Conservation (phyloP, 2,329 filamentous ascomycete species). For the Penicillium concentricum region DNA sequence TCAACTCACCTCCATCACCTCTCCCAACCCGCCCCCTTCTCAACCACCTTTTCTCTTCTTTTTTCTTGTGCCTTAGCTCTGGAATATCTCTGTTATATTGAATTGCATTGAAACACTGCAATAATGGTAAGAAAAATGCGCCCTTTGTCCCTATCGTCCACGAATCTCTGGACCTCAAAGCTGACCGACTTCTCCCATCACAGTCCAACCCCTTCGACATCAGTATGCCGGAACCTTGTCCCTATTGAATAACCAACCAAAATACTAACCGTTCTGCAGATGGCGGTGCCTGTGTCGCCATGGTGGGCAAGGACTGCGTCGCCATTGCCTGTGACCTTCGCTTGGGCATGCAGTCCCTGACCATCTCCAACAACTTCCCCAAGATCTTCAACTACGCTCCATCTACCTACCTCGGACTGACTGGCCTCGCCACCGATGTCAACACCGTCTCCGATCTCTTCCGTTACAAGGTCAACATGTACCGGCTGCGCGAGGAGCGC, state of each 20-base stretch:
- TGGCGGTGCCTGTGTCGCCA: constrained; percentile 94
- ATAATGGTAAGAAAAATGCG: constrained; percentile 24
- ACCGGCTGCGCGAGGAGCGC: constrained; percentile 96
- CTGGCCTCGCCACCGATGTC: constrained; percentile 94
- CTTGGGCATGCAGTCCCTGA: constrained; percentile 92
- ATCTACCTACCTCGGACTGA: constrained; percentile 91
- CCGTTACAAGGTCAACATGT: constrained; percentile 99
- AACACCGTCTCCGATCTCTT: constrained; percentile 93
- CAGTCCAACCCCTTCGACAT: constrained; percentile 93
- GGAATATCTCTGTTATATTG: constrained; percentile 5
- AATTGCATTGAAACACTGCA: constrained; percentile 18
- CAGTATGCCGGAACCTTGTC: constrained; percentile 60
- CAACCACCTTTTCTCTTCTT: constrained; percentile 13
- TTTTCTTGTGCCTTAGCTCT: constrained; percentile 14
- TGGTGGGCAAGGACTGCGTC: constrained; percentile 99
- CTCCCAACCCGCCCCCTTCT: constrained; percentile 17
- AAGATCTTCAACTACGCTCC: constrained; percentile 96
- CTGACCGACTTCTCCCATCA: constrained; percentile 38
- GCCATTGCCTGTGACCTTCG: constrained; percentile 99
- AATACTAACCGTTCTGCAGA: constrained; percentile 44
- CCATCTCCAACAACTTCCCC: constrained; percentile 98
- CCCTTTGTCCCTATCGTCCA: constrained; percentile 13
- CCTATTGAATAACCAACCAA: constrained; percentile 5
- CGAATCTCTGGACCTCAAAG: constrained; percentile 23
- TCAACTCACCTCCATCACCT: constrained; percentile 22